Conservation (phyloP, 179 eudicot species). For the Spergularia azorica region DNA sequence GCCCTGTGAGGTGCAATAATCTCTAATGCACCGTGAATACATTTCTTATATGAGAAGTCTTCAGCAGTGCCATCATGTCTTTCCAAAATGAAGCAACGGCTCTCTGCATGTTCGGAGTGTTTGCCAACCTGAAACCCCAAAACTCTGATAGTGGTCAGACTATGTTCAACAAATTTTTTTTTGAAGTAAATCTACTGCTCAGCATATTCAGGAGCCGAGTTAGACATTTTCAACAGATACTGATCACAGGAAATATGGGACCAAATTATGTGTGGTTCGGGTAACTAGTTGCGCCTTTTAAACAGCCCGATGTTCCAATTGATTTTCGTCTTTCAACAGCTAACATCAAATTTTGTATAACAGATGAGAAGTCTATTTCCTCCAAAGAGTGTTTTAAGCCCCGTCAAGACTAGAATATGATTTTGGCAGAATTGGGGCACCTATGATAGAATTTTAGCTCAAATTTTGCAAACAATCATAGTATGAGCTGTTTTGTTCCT, state of each 20-base stretch:
- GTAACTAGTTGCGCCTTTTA: no score
- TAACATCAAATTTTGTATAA: no score
- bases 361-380: no score
- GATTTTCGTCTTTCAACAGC: neutral
- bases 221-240: slow-evolving; percentile 24
- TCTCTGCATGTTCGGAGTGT: slow-evolving; percentile 46
- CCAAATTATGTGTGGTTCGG: neutral
- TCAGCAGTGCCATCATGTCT: slow-evolving; percentile 60
- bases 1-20: slow-evolving; percentile 55
- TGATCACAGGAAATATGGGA: neutral
- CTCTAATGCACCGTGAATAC: slow-evolving; percentile 56
- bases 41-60: slow-evolving; percentile 80
- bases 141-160: slow-evolving; percentile 3
- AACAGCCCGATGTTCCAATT: neutral
- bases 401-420: no score
- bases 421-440: no score
- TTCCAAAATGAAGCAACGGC: slow-evolving; percentile 67
- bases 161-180: neutral
- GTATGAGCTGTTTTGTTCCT: no score
- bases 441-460: no score
- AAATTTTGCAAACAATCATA: no score
- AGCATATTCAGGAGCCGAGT: neutral
- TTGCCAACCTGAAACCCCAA: slow-evolving; percentile 54
- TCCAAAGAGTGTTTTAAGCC: no score
- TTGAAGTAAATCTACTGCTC: neutral